Evolutionary conservation across 1,284 basidiomycete genomes (phyloP).

Genomic region (Bondarzewia mesenterica): DNA sequence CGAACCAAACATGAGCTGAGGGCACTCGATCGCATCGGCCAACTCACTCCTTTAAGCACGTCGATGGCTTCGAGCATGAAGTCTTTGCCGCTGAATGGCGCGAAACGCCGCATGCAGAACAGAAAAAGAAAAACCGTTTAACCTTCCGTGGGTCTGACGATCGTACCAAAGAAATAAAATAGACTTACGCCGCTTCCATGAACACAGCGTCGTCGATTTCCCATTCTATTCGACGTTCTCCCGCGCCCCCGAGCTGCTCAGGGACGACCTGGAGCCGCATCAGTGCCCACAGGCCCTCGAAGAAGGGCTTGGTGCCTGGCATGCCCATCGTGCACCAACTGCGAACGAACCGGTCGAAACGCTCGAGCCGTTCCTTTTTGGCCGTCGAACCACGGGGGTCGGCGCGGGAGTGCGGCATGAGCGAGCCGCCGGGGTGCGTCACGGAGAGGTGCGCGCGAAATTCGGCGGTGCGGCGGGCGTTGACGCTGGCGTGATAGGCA

Average conservation of each 20-base stretch:
- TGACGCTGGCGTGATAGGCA: constrained; percentile 66
- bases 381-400: constrained; percentile 52
- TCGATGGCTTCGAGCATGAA: constrained; percentile 80
- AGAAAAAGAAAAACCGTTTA: constrained; percentile 10
- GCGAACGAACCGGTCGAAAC: constrained; percentile 59
- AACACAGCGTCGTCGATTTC: constrained; percentile 79
- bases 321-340: constrained; percentile 75
- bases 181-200: constrained; percentile 72
- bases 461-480: constrained; percentile 60
- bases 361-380: constrained; percentile 66
- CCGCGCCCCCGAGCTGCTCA: constrained; percentile 65
- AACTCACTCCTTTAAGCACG: constrained; percentile 69
- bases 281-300: constrained; percentile 67
- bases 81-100: constrained; percentile 58
- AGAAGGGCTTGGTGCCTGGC: constrained; percentile 76
- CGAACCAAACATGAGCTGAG: constrained; percentile 2
- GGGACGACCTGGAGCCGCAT: constrained; percentile 69
- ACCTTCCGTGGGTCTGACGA: constrained; percentile 13
- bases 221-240: constrained; percentile 59
- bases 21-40: constrained; percentile 11
- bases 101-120: constrained; percentile 13
- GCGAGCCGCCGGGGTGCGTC: constrained; percentile 63
- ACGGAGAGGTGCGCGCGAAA: constrained; percentile 69
- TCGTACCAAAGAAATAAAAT: constrained; percentile 4
- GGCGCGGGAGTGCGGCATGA: constrained; percentile 60